Base-by-base conservation (phyloP, 139 green algal species). In the Volvox reticuliferus region DNA sequence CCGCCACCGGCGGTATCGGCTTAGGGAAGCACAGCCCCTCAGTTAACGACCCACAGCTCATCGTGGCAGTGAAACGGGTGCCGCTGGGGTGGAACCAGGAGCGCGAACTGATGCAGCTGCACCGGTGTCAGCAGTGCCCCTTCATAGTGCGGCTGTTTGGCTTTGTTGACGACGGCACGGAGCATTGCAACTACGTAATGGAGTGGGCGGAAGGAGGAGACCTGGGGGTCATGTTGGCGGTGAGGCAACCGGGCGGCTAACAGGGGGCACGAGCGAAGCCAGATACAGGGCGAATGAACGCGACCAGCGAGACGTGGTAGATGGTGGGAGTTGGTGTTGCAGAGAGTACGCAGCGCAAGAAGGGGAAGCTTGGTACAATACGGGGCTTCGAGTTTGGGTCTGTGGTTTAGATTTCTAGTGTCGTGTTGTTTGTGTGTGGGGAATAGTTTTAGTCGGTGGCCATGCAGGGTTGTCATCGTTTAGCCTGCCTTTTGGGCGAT, bases 91-190 rank as follows among this genome's bases (percentile, higher is more conserved):
- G 87, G 87, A 91, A 86, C 76, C 87, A 91, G 75, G 87, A 91
- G 87, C 87, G 87, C 16, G 87, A 91, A 36, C 87, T 91, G 75
- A 91, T 91, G 87, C 87, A 91, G 87, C 76, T 91, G 76, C 87
- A 91, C 75, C 75, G 87, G 33, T 91, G 87, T 62, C 87, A 91
- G 76, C 33, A n/a, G 19, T 91, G 87, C 61, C 76, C 87, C 35
- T 91, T 91, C 76, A 91, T 91, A 32, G 87, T 91, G 87, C 87
- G 87, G 75, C 76, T 91, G 76, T 91, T 91, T 86, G 87, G 87
- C 16, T 91, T 91, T 20, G 87, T 91, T 26, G 87, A 91, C 1
- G 87, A 91, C 76, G 87, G 87, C 32, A 55, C 13, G 13, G 75
- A 85, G 75, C 75, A 85, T 63, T 91, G 87, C 62, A 71, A 3